Percentiles rank a stretch among this genome's conserved stretches.
These are phyloP conservation scores for Ophiosphaerella korrae DNA, from an alignment of 2,329 filamentous ascomycete genomes.

Conservation along the genomic window DNA sequence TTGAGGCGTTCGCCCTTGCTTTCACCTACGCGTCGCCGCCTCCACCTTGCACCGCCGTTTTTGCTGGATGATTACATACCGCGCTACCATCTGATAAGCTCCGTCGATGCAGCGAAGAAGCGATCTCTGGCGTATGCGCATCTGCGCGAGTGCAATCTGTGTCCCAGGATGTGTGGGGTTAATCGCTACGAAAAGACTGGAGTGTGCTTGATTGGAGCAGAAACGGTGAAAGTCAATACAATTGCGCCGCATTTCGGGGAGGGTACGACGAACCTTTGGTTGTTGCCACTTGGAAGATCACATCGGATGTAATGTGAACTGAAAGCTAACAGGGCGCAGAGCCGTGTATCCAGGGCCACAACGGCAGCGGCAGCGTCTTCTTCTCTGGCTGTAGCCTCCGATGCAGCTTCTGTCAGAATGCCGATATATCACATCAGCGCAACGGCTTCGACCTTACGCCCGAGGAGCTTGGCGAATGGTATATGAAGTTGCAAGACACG, in stretches of 20 bases:
- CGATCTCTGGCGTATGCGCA: conserved; percentile 75
- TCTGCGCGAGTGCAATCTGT: conserved; percentile 79
- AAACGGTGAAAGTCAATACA: conserved; percentile 78
- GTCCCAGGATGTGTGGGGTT: conserved; percentile 75
- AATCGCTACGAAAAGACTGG: conserved; percentile 82
- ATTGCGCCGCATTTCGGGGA: conserved; percentile 87
- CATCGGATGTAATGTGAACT: conserved; percentile 35
- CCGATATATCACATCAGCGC: conserved; percentile 81
- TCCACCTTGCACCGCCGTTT: conserved; percentile 66
- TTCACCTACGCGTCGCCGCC: conserved; percentile 29
- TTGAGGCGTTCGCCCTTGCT: not conserved
- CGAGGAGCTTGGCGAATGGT: conserved; percentile 81
- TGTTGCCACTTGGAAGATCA: not conserved
- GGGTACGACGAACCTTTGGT: conserved; percentile 24
- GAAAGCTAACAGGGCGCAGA: conserved; percentile 52
- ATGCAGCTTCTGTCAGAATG: conserved; percentile 64
- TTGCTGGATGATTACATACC: conserved; percentile 76
- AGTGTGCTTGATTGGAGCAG: conserved; percentile 74
- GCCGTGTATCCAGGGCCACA: conserved; percentile 80
- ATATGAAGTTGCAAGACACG: conserved; percentile 77
- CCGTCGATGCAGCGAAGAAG: conserved; percentile 73
- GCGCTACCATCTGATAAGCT: conserved; percentile 71
- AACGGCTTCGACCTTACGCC: conserved; percentile 80
- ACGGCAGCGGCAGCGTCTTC: conserved; percentile 80
- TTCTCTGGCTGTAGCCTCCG: conserved; percentile 78